Conservation (phyloP, 1,284 basidiomycete species). For the Volvariella volvacea region DNA sequence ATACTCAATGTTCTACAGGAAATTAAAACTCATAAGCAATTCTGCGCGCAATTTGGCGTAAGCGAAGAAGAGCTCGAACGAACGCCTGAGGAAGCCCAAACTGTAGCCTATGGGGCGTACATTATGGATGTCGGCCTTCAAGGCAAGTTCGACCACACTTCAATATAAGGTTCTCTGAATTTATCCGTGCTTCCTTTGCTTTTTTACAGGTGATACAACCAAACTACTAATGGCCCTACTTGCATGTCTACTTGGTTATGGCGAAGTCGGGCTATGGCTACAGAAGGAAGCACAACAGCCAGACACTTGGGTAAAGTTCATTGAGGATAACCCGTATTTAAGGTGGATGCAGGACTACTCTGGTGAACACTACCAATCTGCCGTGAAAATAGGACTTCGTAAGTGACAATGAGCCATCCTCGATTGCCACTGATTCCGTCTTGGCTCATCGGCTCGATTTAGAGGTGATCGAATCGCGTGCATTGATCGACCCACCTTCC, state of each 20-base stretch:
- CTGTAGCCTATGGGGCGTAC: slow-evolving; percentile 85
- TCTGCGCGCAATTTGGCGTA: slow-evolving; percentile 69
- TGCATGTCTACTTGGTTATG: slow-evolving; percentile 88
- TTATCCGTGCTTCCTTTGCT: neutral
- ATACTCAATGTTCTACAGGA: slow-evolving; percentile 66
- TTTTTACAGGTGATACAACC: slow-evolving; percentile 63
- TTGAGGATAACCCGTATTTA: slow-evolving; percentile 68
- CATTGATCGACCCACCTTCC: slow-evolving; percentile 62
- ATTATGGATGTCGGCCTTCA: slow-evolving; percentile 73
- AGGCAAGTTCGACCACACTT: slow-evolving; percentile 28
- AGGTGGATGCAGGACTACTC: slow-evolving; percentile 84
- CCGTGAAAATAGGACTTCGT: slow-evolving; percentile 72
- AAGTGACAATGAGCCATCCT: slow-evolving; percentile 15
- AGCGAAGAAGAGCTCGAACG: slow-evolving; percentile 49
- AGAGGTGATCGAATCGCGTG: slow-evolving; percentile 55
- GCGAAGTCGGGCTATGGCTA: slow-evolving; percentile 87
- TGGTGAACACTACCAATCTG: slow-evolving; percentile 62
- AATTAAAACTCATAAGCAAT: slow-evolving; percentile 65
- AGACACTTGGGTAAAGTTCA: slow-evolving; percentile 42
- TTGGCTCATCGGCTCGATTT: no score
- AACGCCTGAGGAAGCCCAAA: slow-evolving; percentile 61
- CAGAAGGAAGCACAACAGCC: slow-evolving; percentile 45
- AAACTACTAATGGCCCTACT: slow-evolving; percentile 77
- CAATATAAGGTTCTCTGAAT: no score
- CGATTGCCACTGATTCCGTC: no score